phyloP scores from a whole-genome alignment of 768 basidiomycete genomes.

The Calocybe indica region DNA sequence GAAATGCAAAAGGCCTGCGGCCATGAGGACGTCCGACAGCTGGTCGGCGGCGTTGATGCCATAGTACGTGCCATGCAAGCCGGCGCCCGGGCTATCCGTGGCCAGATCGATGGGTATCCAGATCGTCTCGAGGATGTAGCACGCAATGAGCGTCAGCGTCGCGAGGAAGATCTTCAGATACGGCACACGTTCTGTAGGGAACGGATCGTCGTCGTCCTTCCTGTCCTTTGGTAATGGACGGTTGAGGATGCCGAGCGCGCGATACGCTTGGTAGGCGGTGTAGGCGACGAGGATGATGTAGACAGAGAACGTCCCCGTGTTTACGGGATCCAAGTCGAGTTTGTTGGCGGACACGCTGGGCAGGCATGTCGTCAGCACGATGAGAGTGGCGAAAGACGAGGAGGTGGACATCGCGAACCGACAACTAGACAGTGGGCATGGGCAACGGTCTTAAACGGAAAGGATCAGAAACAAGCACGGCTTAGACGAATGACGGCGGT shows the following conservation, averaged over 20 bases:
- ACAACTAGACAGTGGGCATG: too few relatives aligned
- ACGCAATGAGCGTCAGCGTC: background rate
- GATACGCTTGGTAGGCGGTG: conserved; percentile 1
- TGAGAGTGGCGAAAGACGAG: background rate
- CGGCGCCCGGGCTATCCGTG: background rate
- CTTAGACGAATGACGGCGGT: too few relatives aligned
- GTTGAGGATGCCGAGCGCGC: background rate
- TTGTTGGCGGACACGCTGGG: background rate
- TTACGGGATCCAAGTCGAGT: background rate
- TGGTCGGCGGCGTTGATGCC: conserved; percentile 1
- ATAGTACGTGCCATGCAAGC: background rate
- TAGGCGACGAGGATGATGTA: conserved; percentile 3
- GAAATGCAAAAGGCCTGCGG: conserved; percentile 3
- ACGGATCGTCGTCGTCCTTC: background rate
- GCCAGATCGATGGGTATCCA: conserved; percentile 4
- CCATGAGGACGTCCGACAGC: conserved; percentile 4
- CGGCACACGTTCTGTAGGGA: background rate
- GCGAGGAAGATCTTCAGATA: conserved; percentile 3
- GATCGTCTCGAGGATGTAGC: conserved; percentile 1
- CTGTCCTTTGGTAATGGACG: background rate
- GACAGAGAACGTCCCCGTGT: conserved; percentile 2
- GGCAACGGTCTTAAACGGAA: too few relatives aligned
- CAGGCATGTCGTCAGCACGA: background rate
- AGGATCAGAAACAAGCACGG: too few relatives aligned
- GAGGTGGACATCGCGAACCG: background rate